Evolutionary conservation across 352 stramenopile genomes (phyloP).

Genomic region (Phytophthora cryptogea): DNA sequence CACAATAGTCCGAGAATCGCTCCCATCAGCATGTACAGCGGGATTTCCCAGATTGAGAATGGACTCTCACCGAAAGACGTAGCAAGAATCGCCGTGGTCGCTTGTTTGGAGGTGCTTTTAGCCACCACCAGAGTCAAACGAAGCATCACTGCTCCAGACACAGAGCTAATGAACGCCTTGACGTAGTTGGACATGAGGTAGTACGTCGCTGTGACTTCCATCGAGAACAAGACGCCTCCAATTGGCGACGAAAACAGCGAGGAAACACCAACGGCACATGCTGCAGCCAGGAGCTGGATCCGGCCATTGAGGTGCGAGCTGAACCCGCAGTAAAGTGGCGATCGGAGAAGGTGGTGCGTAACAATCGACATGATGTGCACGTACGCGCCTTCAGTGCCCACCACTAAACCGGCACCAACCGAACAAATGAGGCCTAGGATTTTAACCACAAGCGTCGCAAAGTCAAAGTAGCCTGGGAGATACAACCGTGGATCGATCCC

Average conservation of each 20-base stretch:
- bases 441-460: conserved; percentile 71
- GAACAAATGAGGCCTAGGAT: conserved; percentile 92
- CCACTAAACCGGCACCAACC: conserved; percentile 93
- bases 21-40: conserved; percentile 56
- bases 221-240: conserved; percentile 92
- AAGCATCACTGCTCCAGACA: conserved; percentile 69
- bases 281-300: conserved; percentile 87
- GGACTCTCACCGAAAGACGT: conserved; percentile 40
- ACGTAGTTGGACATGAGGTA: conserved; percentile 88
- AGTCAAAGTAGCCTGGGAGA: conserved; percentile 73
- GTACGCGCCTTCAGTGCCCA: conserved; percentile 98
- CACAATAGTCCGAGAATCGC: conserved; percentile 49
- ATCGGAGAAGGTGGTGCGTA: conserved; percentile 86
- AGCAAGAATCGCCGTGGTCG: conserved; percentile 41
- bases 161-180: conserved; percentile 81
- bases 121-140: conserved; percentile 56
- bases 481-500: conserved; percentile 79
- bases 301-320: conserved; percentile 66
- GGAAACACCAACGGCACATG: conserved; percentile 89
- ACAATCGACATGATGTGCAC: conserved; percentile 94
- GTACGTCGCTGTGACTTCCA: conserved; percentile 90
- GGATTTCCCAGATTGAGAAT: conserved; percentile 63
- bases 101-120: conserved; percentile 46
- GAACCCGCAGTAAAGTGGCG: conserved; percentile 63
- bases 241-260: conserved; percentile 93